phyloP scores from a whole-genome alignment of 441 rosid genomes.

The Erodium moschatum region DNA sequence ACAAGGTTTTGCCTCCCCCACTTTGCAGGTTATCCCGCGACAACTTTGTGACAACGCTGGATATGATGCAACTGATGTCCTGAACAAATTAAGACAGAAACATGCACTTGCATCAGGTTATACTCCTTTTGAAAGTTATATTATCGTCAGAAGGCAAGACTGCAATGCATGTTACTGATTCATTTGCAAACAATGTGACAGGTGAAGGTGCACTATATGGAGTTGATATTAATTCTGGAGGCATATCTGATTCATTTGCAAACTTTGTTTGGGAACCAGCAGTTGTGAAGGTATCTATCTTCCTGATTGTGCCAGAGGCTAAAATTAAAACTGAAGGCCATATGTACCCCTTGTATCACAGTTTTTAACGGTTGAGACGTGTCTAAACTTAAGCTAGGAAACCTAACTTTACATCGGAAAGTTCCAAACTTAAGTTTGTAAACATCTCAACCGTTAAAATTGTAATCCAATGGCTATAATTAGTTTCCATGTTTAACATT shows the following conservation, averaged over 20 bases:
- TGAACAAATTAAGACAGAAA: constrained; percentile 93
- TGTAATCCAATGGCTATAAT: too few species aligned
- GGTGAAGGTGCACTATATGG: constrained; percentile 94
- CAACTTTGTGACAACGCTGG: constrained; percentile 99
- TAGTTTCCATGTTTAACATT: too few species aligned
- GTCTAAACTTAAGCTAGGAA: too few species aligned
- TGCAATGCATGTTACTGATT: not conserved
- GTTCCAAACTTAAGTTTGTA: too few species aligned
- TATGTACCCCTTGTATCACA: too few species aligned
- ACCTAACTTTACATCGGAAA: too few species aligned
- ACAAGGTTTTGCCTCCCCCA: not conserved
- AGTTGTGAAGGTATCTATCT: constrained; percentile 63
- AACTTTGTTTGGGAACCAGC: constrained; percentile 99
- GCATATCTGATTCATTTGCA: constrained; percentile 84
- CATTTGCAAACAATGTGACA: constrained; percentile 18
- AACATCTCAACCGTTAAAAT: too few species aligned
- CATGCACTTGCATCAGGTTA: constrained; percentile 85
- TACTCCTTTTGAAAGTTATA: constrained; percentile 6
- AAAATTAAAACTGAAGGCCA: too few species aligned
- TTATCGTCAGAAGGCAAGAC: not conserved
- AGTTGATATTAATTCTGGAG: constrained; percentile 93
- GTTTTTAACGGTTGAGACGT: too few species aligned
- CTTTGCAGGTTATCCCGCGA: constrained; percentile 78
- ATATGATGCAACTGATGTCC: constrained; percentile 94
- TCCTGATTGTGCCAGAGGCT: not conserved